Conservation (phyloP, 2,329 filamentous ascomycete genomes). For the Elsinoe perseae region DNA sequence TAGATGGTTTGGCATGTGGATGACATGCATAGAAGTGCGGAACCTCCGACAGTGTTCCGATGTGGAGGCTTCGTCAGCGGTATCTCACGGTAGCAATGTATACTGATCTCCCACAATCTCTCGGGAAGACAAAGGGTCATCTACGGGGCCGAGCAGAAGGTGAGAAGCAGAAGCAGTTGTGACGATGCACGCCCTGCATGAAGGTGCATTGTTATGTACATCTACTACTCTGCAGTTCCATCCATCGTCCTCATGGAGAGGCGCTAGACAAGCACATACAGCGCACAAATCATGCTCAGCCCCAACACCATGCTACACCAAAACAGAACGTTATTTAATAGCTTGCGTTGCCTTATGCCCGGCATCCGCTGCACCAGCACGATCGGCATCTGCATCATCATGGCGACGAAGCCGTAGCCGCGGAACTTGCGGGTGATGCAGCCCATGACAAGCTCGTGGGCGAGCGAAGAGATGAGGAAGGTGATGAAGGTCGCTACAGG, state of each 20-base stretch:
- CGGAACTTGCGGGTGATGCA: slow-evolving; percentile 96
- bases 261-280: slow-evolving; percentile 49
- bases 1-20: too few relatives aligned
- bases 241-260: too few relatives aligned
- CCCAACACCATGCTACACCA: slow-evolving; percentile 32
- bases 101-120: too few relatives aligned
- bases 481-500: slow-evolving; percentile 77
- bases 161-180: too few relatives aligned
- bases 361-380: slow-evolving; percentile 80
- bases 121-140: too few relatives aligned
- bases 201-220: background rate
- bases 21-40: too few relatives aligned
- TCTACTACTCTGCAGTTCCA: too few relatives aligned
- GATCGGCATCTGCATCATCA: slow-evolving; percentile 96
- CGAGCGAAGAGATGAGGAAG: slow-evolving; percentile 80
- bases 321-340: slow-evolving; percentile 54
- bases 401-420: slow-evolving; percentile 86
- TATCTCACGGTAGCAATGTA: too few relatives aligned
- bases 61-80: too few relatives aligned
- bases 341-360: slow-evolving; percentile 64
- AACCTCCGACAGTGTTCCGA: too few relatives aligned
- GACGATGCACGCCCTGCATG: too few relatives aligned
- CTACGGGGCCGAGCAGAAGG: too few relatives aligned
- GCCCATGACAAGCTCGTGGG: slow-evolving; percentile 93
- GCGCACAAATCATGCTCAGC: slow-evolving; percentile 45